These are phyloP conservation scores for Trichoderma endophyticum DNA, from an alignment of 2,329 filamentous ascomycete species.

Conservation along the genomic window DNA sequence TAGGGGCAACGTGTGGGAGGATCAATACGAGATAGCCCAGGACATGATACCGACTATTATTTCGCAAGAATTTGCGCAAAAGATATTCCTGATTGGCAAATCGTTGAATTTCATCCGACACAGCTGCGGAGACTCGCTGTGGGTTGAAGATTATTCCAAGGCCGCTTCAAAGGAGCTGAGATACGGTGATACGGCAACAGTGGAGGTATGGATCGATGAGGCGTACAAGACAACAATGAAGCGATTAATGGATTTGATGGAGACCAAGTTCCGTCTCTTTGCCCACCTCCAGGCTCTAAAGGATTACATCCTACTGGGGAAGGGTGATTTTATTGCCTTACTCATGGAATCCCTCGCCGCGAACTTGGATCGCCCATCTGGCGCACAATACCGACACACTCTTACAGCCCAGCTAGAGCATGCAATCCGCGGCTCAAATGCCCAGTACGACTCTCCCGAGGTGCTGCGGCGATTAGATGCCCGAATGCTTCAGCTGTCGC, in stretches of 20 bases:
- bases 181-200: slow-evolving; percentile 88
- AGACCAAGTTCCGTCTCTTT: slow-evolving; percentile 89
- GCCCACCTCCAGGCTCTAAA: slow-evolving; percentile 89
- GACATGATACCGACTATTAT: slow-evolving; percentile 92
- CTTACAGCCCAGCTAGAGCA: slow-evolving; percentile 97
- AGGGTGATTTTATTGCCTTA: slow-evolving; percentile 94
- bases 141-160: slow-evolving; percentile 95
- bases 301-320: slow-evolving; percentile 88
- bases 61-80: slow-evolving; percentile 88
- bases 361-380: slow-evolving; percentile 92
- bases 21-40: slow-evolving; percentile 86
- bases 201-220: slow-evolving; percentile 92
- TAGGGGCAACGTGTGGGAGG: slow-evolving; percentile 88
- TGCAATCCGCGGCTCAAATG: slow-evolving; percentile 93
- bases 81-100: slow-evolving; percentile 96
- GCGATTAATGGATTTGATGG: slow-evolving; percentile 88
- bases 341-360: slow-evolving; percentile 94
- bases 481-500: slow-evolving; percentile 94
- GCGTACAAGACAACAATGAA: slow-evolving; percentile 99
- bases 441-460: slow-evolving; percentile 90
- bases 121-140: slow-evolving; percentile 86
- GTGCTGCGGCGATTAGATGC: slow-evolving; percentile 89
- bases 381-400: slow-evolving; percentile 93
- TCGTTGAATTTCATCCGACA: slow-evolving; percentile 97
- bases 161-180: slow-evolving; percentile 85